Conservation (phyloP, 2,329 filamentous ascomycete genomes). For the Dactylonectria estremocensis region DNA sequence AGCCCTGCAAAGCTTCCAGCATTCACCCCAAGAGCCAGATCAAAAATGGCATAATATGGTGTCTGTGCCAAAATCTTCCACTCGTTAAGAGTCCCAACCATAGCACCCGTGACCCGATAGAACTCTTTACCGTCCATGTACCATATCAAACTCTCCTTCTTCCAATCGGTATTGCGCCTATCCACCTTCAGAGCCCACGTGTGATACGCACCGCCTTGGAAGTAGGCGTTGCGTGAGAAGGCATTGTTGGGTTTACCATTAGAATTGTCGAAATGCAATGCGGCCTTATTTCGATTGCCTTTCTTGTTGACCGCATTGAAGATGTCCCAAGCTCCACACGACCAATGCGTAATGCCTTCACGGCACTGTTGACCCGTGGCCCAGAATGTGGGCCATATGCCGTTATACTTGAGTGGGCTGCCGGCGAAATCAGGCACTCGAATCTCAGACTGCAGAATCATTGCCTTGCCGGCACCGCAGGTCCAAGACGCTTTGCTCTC, state of each 20-base stretch:
- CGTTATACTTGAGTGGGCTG: neutral
- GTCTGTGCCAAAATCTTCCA: slow-evolving; percentile 9
- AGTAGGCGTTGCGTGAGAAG: neutral
- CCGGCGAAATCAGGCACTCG: slow-evolving; percentile 9
- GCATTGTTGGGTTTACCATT: neutral
- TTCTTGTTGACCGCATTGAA: slow-evolving; percentile 13
- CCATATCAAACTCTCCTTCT: slow-evolving; percentile 1
- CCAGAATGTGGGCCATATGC: slow-evolving; percentile 13
- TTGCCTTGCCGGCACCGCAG: neutral
- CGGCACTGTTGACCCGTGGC: slow-evolving; percentile 6
- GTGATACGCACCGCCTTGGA: neutral
- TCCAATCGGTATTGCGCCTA: slow-evolving; percentile 4
- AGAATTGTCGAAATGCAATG: neutral
- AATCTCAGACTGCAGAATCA: slow-evolving; percentile 17
- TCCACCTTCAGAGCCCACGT: slow-evolving; percentile 9
- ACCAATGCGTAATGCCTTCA: neutral
- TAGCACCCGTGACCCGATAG: slow-evolving; percentile 4
- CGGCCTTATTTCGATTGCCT: slow-evolving; percentile 4
- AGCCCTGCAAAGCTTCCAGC: neutral
- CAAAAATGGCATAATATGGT: slow-evolving; percentile 13
- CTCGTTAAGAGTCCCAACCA: neutral
- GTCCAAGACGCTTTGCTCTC: slow-evolving; percentile 6
- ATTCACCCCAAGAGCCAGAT: neutral
- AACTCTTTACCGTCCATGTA: neutral
- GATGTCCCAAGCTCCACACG: slow-evolving; percentile 19